Evolutionary conservation across 768 basidiomycete species (phyloP), one percentile per base, ranked within the genome.

Genomic region (Boletus tylopilopsis): DNA sequence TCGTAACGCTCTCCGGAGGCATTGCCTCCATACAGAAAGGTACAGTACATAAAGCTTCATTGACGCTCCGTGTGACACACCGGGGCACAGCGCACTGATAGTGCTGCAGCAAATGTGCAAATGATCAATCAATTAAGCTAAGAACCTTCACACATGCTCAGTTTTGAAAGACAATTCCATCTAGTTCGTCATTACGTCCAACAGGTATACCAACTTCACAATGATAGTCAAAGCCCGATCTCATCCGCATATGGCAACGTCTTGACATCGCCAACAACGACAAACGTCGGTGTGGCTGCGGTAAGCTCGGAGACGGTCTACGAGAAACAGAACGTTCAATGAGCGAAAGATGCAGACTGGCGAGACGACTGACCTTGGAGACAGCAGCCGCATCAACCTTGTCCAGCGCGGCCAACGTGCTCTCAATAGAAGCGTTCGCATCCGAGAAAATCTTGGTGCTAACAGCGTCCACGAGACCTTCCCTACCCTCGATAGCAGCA

Each of bases 241-340:
- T 91, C 90, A 61, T 93, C 90, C 58, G 83, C 80, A 64, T 86
- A 86, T 13, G 96, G 95, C 41, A 98, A 77, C 25, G 78, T 63
- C 59, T 76, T 71, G 56, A 84, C 71, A 63, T 95, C 83, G 38
- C 94, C 96, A 42, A 97, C 77, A 11, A 84, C 87, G 34, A 97
- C 91, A 57, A 78, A 91, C 22, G 92, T 94, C 18, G 94, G 90
- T 71, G 91, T 89, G 58, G 75, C 68, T 66, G 82, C 79, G 63
- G 89, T 69, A 38, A 95, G 77, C 32, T 78, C 68, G 4, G 84
- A 73, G 38, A 82, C 78, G 42, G 82, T 79, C 90, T 47, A 37
- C 24, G 18, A 23, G 21, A 27, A 47, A 22, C 25, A 45, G 38
- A 34, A 40, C 35, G n/a, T 12, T 50, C 8, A 47, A 18, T 24